Evolutionary conservation across 2,329 filamentous ascomycete genomes (phyloP), one percentile per base, ranked within the genome.

Genomic region (Thyridium curvatum): DNA sequence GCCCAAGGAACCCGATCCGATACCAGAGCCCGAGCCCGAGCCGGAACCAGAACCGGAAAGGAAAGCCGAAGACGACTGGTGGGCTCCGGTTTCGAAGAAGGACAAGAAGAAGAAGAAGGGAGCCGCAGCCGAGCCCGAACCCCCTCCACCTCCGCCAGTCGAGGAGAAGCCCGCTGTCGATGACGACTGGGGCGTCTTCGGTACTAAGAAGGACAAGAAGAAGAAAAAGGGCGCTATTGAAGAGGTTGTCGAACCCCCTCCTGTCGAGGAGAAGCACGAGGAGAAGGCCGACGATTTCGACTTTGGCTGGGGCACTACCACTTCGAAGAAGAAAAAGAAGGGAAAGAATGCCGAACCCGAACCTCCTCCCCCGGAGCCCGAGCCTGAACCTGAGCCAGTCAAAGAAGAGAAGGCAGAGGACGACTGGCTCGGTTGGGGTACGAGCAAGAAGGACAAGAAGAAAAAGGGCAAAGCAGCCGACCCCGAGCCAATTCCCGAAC

Each of bases 91-190:
- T 1, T 46, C 47, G 14, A 58, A 63, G 44, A 66, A 68, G 37
- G 56, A 64, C 32, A 64, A 67, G 46, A 72, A 70, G 48, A 71
- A 70, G 49, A 66, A 66, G 45, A 62, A 43, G 6, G 45, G 37
- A 31, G 29, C 46, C 14, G 31, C 30, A 26, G 43, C 34, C 16
- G 46, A 42, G 17, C 44, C 39, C 4, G 40, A 44, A 16, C 45
- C 45, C 10, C 21, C 21, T 6, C 21, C 7, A 49, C 21, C 21
- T 26, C 21, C 21, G 21, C 21, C 21, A 10, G 21, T 26, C 21
- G 21, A 51, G 30, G 48, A 49, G 3, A 48, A 51, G 34, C 41
- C 36, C 42, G 50, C 40, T 37, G 46, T 41, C 16, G 47, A 48
- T 21, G 50, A 54, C 38, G 42, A 43, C 8, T 59, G 53, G 52